phyloP scores from a whole-genome alignment of 2,329 filamentous ascomycete species.

The Paecilomyces dactylethromorphus region DNA sequence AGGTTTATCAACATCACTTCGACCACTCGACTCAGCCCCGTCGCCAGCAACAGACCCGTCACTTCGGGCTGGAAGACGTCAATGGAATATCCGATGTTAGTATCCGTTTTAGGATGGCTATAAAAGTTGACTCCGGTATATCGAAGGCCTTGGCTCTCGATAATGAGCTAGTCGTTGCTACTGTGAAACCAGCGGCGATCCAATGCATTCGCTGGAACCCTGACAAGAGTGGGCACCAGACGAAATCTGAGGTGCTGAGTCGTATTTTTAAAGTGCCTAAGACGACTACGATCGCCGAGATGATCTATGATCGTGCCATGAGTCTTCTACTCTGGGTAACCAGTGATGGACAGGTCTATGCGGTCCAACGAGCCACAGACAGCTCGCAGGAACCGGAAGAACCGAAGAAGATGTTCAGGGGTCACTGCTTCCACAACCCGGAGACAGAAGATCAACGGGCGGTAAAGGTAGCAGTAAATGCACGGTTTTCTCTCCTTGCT shows the following conservation, averaged over 20 bases:
- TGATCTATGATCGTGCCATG: conserved; percentile 95
- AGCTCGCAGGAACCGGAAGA: conserved; percentile 37
- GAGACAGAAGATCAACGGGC: conserved; percentile 55
- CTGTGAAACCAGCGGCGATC: conserved; percentile 83
- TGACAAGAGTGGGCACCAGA: conserved; percentile 74
- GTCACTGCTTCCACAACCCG: conserved; percentile 83
- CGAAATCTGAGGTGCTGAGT: conserved; percentile 80
- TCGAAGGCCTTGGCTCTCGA: conserved; percentile 80
- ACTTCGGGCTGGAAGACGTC: conserved; percentile 73
- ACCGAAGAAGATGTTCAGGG: conserved; percentile 69
- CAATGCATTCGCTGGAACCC: conserved; percentile 95
- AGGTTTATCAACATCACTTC: conserved; percentile 80
- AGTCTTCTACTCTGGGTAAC: conserved; percentile 91
- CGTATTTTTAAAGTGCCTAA: conserved; percentile 81
- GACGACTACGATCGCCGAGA: conserved; percentile 68
- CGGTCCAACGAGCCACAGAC: conserved; percentile 65
- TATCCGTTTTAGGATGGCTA: conserved; percentile 92
- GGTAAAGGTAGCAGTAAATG: conserved; percentile 76
- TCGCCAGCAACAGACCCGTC: conserved; percentile 38
- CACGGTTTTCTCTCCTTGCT: conserved; percentile 87
- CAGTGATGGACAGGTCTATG: conserved; percentile 78
- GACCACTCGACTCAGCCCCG: conserved; percentile 40
- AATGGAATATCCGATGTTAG: conserved; percentile 78
- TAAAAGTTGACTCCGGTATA: conserved; percentile 95
- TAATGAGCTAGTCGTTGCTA: conserved; percentile 87